These are phyloP conservation scores for Agroathelia rolfsii DNA, from an alignment of 1,284 basidiomycete genomes.

Conservation along the genomic window DNA sequence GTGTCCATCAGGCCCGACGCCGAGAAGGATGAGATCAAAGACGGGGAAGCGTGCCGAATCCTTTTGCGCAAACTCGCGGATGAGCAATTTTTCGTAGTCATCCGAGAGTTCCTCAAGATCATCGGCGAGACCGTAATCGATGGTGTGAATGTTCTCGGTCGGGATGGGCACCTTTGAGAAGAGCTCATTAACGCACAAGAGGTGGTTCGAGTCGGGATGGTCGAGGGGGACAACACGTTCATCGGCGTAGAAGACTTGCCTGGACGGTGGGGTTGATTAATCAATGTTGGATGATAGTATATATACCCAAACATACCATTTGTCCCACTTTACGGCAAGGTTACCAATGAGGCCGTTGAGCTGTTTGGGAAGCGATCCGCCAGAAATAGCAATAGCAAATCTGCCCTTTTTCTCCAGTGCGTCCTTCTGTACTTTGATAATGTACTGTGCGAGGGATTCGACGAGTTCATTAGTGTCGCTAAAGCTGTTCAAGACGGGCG, in stretches of 20 bases:
- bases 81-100: constrained; percentile 89
- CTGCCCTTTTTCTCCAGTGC: constrained; percentile 80
- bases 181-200: constrained; percentile 66
- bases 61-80: constrained; percentile 81
- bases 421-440: constrained; percentile 84
- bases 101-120: constrained; percentile 86
- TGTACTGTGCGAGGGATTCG: constrained; percentile 68
- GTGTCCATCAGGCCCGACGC: constrained; percentile 93
- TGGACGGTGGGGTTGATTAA: constrained; percentile 23
- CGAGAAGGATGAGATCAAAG: constrained; percentile 91
- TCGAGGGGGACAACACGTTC: constrained; percentile 93
- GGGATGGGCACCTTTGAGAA: constrained; percentile 84
- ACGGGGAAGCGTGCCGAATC: constrained; percentile 90
- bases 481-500: constrained; percentile 77
- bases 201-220: constrained; percentile 88
- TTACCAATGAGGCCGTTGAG: constrained; percentile 68
- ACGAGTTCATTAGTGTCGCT: constrained; percentile 44
- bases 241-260: constrained; percentile 98
- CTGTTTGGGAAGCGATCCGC: constrained; percentile 85
- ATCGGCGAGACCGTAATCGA: constrained; percentile 63
- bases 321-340: constrained; percentile 84
- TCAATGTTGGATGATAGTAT: constrained; percentile 3
- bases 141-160: constrained; percentile 70
- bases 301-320: constrained; percentile 56
- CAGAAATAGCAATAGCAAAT: constrained; percentile 90